Base-by-base conservation (phyloP, 495 filamentous ascomycete species). In the Rhypophila decipiens region DNA sequence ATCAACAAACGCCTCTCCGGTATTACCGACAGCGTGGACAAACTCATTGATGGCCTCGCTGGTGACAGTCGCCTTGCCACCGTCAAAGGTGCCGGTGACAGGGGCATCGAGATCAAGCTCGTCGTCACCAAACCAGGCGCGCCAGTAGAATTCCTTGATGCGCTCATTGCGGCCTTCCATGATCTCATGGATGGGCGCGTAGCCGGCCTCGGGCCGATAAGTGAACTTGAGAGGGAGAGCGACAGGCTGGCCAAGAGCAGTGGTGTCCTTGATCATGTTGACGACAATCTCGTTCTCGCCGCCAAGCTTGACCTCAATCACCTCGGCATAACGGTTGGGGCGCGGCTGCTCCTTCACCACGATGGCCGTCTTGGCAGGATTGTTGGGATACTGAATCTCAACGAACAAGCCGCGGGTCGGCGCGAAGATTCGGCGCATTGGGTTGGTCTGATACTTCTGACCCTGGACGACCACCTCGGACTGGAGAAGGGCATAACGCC, bases 131-230 rank as follows among this genome's bases (percentile, higher is more conserved):
- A 98, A 98, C 93, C 93, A 96, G 50, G 91, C 81, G 24, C 82
- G 80, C 77, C 94, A 96, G 75, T 98, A 98, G 65, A 97, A 98
- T 67, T 93, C 82, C 70, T 96, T 96, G 75, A 98, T 96, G 42
- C 87, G 82, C 57, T 96, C 88, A 57, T 97, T 97, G 62, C 93
- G 87, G 48, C 74, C 84, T 42, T 90, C 78, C 90, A 96, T 97
- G 42, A 97, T 84, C 64, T 98, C 93, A 40, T 85, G 82, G 55
- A 98, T 94, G 5, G 93, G 93, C 13, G 93, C 91, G 61, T 94
- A 97, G 22, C 93, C 93, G 33, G 86, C 82, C 66, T 96, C 90
- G 1, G 93, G 94, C 57, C 87, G 86, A 62, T 97, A 98, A 1
- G 79, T 87, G 72, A 96, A 96, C 47, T 79, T 75, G 47, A 98